phyloP scores from a whole-genome alignment of 257 asterid genomes.

The Anisodus acutangulus region DNA sequence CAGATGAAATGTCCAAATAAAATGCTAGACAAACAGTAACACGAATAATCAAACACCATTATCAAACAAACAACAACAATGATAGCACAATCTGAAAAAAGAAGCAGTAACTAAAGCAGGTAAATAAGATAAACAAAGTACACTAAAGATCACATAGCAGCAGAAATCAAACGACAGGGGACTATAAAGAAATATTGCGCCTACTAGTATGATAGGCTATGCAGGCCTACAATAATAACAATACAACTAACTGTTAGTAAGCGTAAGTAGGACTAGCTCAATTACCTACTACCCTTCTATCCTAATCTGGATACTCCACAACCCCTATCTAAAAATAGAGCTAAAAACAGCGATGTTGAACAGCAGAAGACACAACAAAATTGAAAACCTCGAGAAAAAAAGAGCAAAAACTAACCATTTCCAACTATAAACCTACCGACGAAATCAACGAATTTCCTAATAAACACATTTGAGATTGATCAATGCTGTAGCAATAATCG shows the following conservation, averaged over 20 bases:
- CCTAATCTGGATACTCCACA: no score
- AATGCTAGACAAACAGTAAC: background rate
- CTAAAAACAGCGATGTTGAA: conserved; percentile 8
- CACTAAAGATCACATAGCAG: no score
- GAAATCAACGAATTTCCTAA: background rate
- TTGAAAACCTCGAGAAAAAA: background rate
- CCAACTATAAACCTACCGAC: background rate
- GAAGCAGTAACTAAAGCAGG: no score
- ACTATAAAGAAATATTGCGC: no score
- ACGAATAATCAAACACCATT: background rate
- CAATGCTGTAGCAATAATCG: background rate
- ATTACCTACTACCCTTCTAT: no score
- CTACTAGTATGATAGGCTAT: no score
- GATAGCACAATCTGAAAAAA: no score
- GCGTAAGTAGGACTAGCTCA: no score
- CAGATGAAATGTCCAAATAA: background rate
- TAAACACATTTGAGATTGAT: background rate
- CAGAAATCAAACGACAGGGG: no score
- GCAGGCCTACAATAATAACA: no score
- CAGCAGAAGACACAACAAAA: background rate
- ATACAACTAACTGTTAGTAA: no score
- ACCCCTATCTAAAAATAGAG: background rate
- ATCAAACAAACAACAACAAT: background rate
- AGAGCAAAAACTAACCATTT: background rate
- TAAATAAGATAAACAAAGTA: no score